These are phyloP conservation scores for Ceratocystis huliohia DNA, from an alignment of 2,329 filamentous ascomycete genomes.

Conservation along the genomic window DNA sequence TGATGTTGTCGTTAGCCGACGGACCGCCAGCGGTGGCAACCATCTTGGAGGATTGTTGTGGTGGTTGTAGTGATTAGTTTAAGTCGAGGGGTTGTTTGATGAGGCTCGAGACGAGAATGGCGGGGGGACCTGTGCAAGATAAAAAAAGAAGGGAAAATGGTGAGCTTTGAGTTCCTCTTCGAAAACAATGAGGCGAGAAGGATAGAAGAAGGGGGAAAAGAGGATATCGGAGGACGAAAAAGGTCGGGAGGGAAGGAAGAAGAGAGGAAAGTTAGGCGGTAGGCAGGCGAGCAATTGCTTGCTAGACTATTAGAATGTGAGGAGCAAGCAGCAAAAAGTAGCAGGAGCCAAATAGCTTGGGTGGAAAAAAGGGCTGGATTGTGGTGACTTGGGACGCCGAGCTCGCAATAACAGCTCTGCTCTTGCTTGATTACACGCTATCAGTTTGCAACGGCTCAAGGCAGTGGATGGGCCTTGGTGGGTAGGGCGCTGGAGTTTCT, in stretches of 20 bases:
- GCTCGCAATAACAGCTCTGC: background rate
- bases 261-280: background rate
- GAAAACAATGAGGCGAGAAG: constrained; percentile 6
- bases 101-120: constrained; percentile 14
- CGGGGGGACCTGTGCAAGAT: constrained; percentile 17
- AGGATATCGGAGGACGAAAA: constrained; percentile 14
- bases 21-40: constrained; percentile 37
- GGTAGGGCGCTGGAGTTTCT: background rate
- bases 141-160: constrained; percentile 17
- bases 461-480: background rate
- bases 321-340: background rate
- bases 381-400: background rate
- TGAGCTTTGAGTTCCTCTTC: constrained; percentile 4
- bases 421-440: background rate
- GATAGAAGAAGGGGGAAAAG: constrained; percentile 12
- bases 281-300: background rate
- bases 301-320: background rate
- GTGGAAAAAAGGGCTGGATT: background rate
- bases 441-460: background rate
- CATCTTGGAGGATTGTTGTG: constrained; percentile 16
- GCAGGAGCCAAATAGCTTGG: background rate
- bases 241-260: constrained; percentile 8
- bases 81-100: constrained; percentile 10
- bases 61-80: background rate
- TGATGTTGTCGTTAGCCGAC: constrained; percentile 97